These are phyloP conservation scores for Tricholoma matsutake DNA, from an alignment of 768 basidiomycete genomes.

Conservation along the genomic window DNA sequence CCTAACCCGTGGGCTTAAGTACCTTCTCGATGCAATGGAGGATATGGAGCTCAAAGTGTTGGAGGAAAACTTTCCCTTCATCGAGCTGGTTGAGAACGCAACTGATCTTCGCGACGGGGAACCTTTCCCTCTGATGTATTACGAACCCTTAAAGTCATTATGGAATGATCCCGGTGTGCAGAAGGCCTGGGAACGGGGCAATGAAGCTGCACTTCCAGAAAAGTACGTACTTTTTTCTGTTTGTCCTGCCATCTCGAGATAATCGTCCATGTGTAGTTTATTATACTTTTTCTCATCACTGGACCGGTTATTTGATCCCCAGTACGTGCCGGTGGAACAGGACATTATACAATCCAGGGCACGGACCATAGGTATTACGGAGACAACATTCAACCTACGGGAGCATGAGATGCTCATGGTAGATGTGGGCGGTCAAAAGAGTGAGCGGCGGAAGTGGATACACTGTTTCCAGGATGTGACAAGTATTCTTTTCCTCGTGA, in stretches of 20 bases:
- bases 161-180: slow-evolving; percentile 80
- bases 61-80: slow-evolving; percentile 53
- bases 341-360: slow-evolving; percentile 87
- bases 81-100: slow-evolving; percentile 65
- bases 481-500: slow-evolving; percentile 87
- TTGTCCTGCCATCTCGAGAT: background rate
- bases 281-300: slow-evolving; percentile 76
- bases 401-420: slow-evolving; percentile 91
- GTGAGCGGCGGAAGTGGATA: slow-evolving; percentile 91
- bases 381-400: slow-evolving; percentile 76
- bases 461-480: slow-evolving; percentile 96
- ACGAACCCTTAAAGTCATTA: slow-evolving; percentile 61
- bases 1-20: slow-evolving; percentile 79
- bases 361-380: slow-evolving; percentile 88
- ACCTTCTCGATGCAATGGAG: slow-evolving; percentile 84
- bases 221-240: slow-evolving; percentile 50
- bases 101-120: slow-evolving; percentile 77
- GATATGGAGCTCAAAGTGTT: slow-evolving; percentile 79
- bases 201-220: slow-evolving; percentile 90
- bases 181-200: slow-evolving; percentile 74
- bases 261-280: slow-evolving; percentile 40
- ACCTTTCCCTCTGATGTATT: slow-evolving; percentile 68
- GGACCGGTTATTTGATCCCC: slow-evolving; percentile 73
- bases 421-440: slow-evolving; percentile 93
- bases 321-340: slow-evolving; percentile 74